Conservation (phyloP, 495 filamentous ascomycete species). For the Haplographium delicatum region DNA sequence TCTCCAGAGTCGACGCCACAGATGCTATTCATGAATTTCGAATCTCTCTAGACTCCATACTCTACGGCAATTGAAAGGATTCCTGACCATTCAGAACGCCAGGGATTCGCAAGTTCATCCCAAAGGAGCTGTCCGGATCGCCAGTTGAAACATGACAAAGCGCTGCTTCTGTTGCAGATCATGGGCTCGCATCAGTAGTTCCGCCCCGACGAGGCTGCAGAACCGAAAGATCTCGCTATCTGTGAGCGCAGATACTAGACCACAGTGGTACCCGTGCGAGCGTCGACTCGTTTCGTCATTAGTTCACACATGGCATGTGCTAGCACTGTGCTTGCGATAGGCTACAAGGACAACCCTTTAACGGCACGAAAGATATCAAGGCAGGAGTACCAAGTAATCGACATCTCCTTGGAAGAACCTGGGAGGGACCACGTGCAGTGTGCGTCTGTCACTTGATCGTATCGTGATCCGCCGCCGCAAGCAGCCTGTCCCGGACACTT, state of each 20-base stretch:
- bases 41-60: no score
- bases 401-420: background rate
- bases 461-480: no score
- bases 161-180: slow-evolving; percentile 9
- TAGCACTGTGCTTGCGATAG: no score
- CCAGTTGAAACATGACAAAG: slow-evolving; percentile 17
- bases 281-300: slow-evolving; percentile 16
- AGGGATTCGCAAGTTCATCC: slow-evolving; percentile 20
- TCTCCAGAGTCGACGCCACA: background rate
- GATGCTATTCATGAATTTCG: no score
- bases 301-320: background rate
- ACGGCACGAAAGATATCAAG: no score
- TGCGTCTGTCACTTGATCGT: no score
- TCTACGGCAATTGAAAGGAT: no score
- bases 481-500: no score
- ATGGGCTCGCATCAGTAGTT: background rate
- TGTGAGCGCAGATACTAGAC: no score
- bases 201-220: slow-evolving; percentile 17
- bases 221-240: no score
- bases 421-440: background rate
- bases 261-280: no score
- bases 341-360: background rate
- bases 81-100: background rate
- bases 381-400: no score
- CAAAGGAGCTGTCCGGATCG: slow-evolving; percentile 15